Evolutionary conservation across 2,329 filamentous ascomycete genomes (phyloP).

Genomic region (Scedosporium minutisporum): DNA sequence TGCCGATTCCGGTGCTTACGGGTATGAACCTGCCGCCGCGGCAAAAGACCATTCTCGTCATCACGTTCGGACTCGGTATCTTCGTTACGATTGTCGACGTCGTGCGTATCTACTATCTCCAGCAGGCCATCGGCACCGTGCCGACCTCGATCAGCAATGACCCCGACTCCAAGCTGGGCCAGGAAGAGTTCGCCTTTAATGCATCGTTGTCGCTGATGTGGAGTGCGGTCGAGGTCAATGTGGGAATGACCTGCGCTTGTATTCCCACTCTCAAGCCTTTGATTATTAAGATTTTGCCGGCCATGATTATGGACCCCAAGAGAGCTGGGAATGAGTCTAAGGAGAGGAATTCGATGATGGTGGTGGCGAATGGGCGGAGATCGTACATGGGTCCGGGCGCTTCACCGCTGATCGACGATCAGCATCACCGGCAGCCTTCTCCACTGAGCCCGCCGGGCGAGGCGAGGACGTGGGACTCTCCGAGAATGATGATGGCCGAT

Average conservation of each 20-base stretch:
- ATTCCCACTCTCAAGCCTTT: constrained; percentile 89
- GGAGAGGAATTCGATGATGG: not conserved
- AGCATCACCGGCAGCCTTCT: not conserved
- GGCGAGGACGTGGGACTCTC: not conserved
- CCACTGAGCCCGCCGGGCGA: not conserved
- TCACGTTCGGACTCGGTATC: constrained; percentile 78
- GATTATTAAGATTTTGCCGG: constrained; percentile 53
- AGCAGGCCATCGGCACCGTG: constrained; percentile 51
- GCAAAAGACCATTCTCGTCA: constrained; percentile 78
- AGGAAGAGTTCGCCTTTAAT: constrained; percentile 56
- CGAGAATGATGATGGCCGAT: not conserved
- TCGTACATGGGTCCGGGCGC: not conserved
- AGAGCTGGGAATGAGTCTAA: not conserved
- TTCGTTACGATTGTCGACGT: constrained; percentile 87
- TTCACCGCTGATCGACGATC: not conserved
- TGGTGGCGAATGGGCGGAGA: not conserved
- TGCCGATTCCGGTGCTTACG: constrained; percentile 82
- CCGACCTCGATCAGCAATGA: constrained; percentile 26
- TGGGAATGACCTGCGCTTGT: constrained; percentile 82
- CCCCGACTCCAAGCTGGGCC: constrained; percentile 37
- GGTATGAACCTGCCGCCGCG: constrained; percentile 74
- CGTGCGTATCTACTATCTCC: constrained; percentile 80
- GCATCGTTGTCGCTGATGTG: constrained; percentile 84
- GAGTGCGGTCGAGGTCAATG: constrained; percentile 84
- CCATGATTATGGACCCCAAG: constrained; percentile 39